Evolutionary conservation across 2,329 filamentous ascomycete species (phyloP).

Genomic region (Xylaria digitata): DNA sequence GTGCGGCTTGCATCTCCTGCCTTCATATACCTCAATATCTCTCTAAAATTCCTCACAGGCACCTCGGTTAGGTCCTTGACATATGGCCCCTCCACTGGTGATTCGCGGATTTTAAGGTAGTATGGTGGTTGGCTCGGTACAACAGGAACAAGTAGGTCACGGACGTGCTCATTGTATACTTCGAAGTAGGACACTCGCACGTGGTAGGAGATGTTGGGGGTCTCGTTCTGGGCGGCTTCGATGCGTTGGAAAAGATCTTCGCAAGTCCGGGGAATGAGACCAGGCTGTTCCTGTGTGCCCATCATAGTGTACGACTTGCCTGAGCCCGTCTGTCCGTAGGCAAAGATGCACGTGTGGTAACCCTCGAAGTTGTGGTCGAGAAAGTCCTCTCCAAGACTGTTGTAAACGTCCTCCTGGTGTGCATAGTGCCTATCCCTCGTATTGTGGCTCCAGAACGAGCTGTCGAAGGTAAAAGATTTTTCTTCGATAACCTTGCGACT

Average conservation of each 20-base stretch:
- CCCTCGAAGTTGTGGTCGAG: constrained; percentile 99
- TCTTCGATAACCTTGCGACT: constrained; percentile 83
- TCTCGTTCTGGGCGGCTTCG: constrained; percentile 78
- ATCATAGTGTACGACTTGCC: constrained; percentile 99
- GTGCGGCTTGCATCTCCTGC: constrained; percentile 89
- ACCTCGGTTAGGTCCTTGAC: constrained; percentile 96
- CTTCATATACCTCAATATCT: constrained; percentile 92
- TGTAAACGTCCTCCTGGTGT: constrained; percentile 92
- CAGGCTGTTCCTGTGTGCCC: constrained; percentile 86
- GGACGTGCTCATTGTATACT: constrained; percentile 99
- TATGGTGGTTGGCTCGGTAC: constrained; percentile 77
- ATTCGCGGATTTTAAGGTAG: constrained; percentile 97
- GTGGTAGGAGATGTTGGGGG: constrained; percentile 93
- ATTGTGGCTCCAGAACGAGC: constrained; percentile 97
- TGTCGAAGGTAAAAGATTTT: constrained; percentile 95
- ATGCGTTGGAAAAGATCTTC: constrained; percentile 96
- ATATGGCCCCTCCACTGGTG: constrained; percentile 92
- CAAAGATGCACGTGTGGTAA: constrained; percentile 99
- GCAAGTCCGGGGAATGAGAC: constrained; percentile 93
- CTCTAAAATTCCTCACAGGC: constrained; percentile 84
- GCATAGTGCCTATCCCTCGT: constrained; percentile 85
- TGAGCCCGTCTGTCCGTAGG: constrained; percentile 96
- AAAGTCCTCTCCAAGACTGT: constrained; percentile 93
- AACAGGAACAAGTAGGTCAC: constrained; percentile 86
- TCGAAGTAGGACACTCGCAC: constrained; percentile 99